phyloP scores from a whole-genome alignment of 2,329 filamentous ascomycete species.

The Cercospora citrullina region DNA sequence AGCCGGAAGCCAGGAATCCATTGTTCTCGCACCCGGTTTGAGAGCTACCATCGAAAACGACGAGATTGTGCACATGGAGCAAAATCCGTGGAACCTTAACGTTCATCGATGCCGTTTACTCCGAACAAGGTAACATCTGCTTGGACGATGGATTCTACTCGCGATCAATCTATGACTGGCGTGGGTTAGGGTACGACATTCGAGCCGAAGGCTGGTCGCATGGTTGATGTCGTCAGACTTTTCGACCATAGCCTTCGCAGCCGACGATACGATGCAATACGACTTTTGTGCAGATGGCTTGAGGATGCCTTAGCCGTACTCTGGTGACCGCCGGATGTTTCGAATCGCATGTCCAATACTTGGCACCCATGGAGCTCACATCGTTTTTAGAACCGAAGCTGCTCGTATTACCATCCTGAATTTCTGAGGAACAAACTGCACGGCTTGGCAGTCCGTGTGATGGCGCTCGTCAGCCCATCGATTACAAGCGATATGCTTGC shows the following conservation, averaged over 20 bases:
- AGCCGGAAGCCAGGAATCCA: not conserved
- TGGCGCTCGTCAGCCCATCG: not conserved
- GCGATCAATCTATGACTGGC: not conserved
- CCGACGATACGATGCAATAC: not conserved
- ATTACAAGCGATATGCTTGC: not conserved
- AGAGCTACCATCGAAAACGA: not conserved
- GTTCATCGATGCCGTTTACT: not conserved
- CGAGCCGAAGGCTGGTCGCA: not conserved
- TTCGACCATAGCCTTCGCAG: not conserved
- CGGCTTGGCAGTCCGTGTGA: not conserved
- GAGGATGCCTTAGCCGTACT: not conserved
- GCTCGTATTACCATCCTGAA: not conserved
- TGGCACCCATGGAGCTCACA: not conserved
- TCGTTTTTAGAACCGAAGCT: not conserved
- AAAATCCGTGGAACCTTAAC: not conserved
- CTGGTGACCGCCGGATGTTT: not conserved
- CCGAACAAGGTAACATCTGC: not conserved
- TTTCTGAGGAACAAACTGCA: not conserved
- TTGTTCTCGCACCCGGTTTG: not conserved
- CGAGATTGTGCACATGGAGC: not conserved
- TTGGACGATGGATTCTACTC: not conserved
- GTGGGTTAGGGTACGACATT: not conserved
- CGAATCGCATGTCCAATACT: not conserved
- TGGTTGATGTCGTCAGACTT: not conserved
- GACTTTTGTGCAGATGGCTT: not conserved